Evolutionary conservation across 805 yeast species (phyloP), one percentile per base, ranked within the genome.

Genomic region (Kodamaea neixiangensis): DNA sequence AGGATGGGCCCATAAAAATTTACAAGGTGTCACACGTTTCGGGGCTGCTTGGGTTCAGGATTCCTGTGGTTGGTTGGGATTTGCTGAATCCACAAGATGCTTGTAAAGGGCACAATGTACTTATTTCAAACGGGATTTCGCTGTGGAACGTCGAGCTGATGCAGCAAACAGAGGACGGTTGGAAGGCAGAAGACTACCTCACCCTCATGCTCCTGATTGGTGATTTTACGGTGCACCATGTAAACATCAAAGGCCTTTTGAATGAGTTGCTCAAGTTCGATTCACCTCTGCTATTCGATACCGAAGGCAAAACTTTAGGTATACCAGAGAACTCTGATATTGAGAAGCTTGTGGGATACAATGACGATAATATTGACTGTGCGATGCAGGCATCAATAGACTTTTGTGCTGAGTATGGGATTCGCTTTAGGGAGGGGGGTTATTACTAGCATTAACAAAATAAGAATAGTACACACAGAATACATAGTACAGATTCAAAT

Each of bases 51-150:
- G 65, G 66, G 13, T 63, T 68, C 41, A 65, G 62, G 42, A 54
- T 69, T 17, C 69, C 69, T 1, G 62, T 69, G 5, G 44, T 61
- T 39, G 65, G 66, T 1, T 66, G 69, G 72, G 58, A 64, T 22
- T 47, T 55, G 18, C 35, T 5, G 19, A 47, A 54, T 11, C 68
- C 69, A 3, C 50, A 54, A 10, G 55, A 61, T 3, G 49, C 65
- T 6, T 73, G 75, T 55, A 57, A 53, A 41, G 52, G 54, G 4
- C 73, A 71, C 6, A 75, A 71, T 46, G 77, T 75, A 1, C 63
- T 78, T 18, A 72, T 76, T 15, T 79, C 81, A 0, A 77, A 76
- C 53, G 76, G 78, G 7, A 71, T 78, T 15, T 65, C 78, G 3
- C 66, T 63, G 44, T 78, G 81, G 82, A 48, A 43, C 6, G 34